Conservation (phyloP, 129 eudicot genomes). For the Chrysanthemum makinoi region DNA sequence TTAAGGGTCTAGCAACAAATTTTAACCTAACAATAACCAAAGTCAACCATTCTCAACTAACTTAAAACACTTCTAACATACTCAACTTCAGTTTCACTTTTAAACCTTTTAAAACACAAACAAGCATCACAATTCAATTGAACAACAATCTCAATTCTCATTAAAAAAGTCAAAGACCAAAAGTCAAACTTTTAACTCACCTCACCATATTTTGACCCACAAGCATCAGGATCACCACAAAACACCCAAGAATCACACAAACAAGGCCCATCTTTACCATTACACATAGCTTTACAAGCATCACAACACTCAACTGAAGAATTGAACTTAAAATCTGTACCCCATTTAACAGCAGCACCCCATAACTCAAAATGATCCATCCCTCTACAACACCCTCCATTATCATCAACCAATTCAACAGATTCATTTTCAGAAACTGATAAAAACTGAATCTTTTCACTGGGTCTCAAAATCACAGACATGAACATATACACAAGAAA, state of each 20-base stretch:
- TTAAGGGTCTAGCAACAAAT: no score
- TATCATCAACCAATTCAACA: constrained; percentile 22
- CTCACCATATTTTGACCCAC: constrained; percentile 88
- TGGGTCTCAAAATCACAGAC: constrained; percentile 49
- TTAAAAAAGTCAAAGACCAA: constrained; percentile 12
- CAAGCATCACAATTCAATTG: background rate
- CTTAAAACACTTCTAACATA: background rate
- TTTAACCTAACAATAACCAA: background rate
- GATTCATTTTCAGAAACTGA: constrained; percentile 25
- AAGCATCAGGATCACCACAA: constrained; percentile 66
- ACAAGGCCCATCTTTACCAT: constrained; percentile 78
- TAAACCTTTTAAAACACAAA: background rate
- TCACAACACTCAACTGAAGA: constrained; percentile 73
- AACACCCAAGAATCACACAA: constrained; percentile 97
- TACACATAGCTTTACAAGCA: constrained; percentile 85
- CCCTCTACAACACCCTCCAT: constrained; percentile 82
- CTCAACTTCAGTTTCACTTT: background rate
- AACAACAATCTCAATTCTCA: constrained; percentile 5
- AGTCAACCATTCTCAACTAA: background rate
- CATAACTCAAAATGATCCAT: constrained; percentile 72
- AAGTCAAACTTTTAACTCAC: constrained; percentile 48
- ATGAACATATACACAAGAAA: constrained; percentile 53
- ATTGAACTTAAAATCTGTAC: constrained; percentile 72
- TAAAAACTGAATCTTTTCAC: constrained; percentile 3
- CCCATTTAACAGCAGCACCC: constrained; percentile 97